Conservation (phyloP, 805 yeast species). For the Allodekkera sacchari region DNA sequence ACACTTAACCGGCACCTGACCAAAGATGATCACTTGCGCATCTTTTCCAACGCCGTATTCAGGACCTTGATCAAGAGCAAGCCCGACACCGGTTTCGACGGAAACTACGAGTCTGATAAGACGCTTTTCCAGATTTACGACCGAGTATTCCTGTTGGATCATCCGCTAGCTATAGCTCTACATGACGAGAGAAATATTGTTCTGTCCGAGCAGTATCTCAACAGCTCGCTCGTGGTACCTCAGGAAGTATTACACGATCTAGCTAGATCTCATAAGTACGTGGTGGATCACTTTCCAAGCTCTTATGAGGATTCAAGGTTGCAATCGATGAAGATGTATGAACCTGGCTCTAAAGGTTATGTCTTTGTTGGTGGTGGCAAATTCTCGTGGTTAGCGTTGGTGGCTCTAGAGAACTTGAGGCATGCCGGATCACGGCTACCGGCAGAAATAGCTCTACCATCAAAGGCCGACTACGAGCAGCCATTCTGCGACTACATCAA, state of each 20-base stretch:
- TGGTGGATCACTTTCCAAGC: conserved; percentile 32
- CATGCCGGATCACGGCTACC: conserved; percentile 61
- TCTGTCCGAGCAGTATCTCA: conserved; percentile 47
- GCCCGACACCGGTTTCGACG: no score
- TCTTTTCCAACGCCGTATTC: no score
- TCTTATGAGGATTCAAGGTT: conserved; percentile 16
- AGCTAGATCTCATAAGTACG: conserved; percentile 37
- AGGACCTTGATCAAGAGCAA: no score
- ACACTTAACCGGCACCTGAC: no score
- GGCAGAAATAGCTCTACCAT: conserved; percentile 74
- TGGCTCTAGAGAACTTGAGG: conserved; percentile 55
- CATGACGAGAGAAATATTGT: no score
- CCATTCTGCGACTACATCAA: conserved; percentile 55
- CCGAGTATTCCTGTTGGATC: no score
- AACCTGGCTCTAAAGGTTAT: conserved; percentile 36
- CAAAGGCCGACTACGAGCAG: conserved; percentile 57
- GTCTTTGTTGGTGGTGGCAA: conserved; percentile 75
- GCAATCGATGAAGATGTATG: background rate
- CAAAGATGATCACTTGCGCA: no score
- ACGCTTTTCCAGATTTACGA: no score
- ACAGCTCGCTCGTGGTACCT: conserved; percentile 39
- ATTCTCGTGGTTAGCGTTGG: conserved; percentile 59
- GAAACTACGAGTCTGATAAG: no score
- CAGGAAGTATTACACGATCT: conserved; percentile 34
- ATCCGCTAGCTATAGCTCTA: no score